Base-by-base conservation (phyloP, 495 filamentous ascomycete species). In the Annulohypoxylon moriforme region DNA sequence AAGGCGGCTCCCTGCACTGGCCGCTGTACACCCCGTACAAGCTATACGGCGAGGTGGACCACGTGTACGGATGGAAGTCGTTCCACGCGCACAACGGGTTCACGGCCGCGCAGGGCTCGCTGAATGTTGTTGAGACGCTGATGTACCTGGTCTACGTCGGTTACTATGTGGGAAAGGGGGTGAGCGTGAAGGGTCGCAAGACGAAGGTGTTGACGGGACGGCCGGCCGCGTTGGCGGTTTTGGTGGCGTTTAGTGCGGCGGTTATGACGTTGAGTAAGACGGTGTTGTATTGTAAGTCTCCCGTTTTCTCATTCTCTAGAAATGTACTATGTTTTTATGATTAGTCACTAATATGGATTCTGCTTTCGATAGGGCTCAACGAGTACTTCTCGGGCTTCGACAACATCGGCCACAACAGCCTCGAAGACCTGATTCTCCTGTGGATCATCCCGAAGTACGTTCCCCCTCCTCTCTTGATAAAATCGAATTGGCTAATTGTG, bases 231-330 rank as follows among this genome's bases (percentile, higher is more conserved):
- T 71, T 84, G 52, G 91, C 93, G 1, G 84, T 91, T 36, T 66
- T 97, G 60, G 71, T 92, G 22, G 92, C 85, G 4, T 95, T 91
- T 69, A 84, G 85, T 31, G 86, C 89, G 1, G 89, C 89, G 5
- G 83, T 94, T 3, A 92, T 96, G 91, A 97, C 95, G 1, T 73
- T 96, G 1, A 91, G 89, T 80, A 97, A 97, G 88, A 97, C 94
- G 14, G 74, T 92, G 60, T 80, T 98, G 14, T 98, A 97, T 75
- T 91, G 94, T 94, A 75, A 84, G 90, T 56, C 3, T 13, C 16
- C 34, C n/a, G n/a, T n/a, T n/a, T n/a, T n/a, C n/a, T n/a, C n/a
- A n/a, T n/a, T n/a, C n/a, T n/a, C n/a, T n/a, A n/a, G n/a, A n/a
- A 4, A 9, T 27, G 3, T 69, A 50, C 47, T 36, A 13, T 49